phyloP scores from a whole-genome alignment of 2,329 filamentous ascomycete genomes.

The Keithomyces neogunnii region DNA sequence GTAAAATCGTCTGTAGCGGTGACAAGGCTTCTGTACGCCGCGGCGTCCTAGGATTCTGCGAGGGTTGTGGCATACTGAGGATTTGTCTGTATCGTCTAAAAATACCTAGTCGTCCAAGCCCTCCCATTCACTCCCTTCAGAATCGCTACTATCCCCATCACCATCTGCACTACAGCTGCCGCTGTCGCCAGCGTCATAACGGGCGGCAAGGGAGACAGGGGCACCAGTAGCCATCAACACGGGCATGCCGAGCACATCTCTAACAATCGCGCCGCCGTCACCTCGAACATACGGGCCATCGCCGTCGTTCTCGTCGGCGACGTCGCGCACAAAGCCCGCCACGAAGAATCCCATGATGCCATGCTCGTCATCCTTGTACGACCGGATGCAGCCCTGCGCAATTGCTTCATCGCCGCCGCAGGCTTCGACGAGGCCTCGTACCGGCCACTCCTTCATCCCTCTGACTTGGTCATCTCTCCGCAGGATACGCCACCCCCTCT shows the following conservation, averaged over 20 bases:
- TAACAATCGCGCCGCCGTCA: constrained; percentile 42
- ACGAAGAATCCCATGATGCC: constrained; percentile 96
- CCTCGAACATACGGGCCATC: constrained; percentile 47
- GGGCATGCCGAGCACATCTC: constrained; percentile 30
- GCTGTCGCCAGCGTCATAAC: constrained; percentile 12
- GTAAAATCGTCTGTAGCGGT: no score
- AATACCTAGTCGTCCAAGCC: constrained; percentile 9
- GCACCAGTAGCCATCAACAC: constrained; percentile 26
- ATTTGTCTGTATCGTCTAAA: no score
- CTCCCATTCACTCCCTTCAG: constrained; percentile 9
- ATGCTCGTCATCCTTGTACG: constrained; percentile 69
- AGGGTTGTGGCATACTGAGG: no score
- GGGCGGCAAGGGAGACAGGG: constrained; percentile 16
- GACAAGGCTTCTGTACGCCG: no score
- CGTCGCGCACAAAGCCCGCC: constrained; percentile 59
- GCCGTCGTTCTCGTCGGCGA: constrained; percentile 5
- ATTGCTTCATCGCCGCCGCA: constrained; percentile 42
- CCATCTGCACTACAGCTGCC: constrained; percentile 10
- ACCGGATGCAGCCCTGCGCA: constrained; percentile 71
- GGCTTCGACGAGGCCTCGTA: constrained; percentile 49
- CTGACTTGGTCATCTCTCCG: constrained; percentile 62
- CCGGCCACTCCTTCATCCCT: constrained; percentile 68
- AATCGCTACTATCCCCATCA: constrained; percentile 12
- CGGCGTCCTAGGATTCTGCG: no score
- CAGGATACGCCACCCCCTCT: constrained; percentile 71